Percentiles rank a stretch among this genome's conserved stretches.
phyloP scores from a whole-genome alignment of 2,329 filamentous ascomycete genomes.

The Sordariomycetes sp. region DNA sequence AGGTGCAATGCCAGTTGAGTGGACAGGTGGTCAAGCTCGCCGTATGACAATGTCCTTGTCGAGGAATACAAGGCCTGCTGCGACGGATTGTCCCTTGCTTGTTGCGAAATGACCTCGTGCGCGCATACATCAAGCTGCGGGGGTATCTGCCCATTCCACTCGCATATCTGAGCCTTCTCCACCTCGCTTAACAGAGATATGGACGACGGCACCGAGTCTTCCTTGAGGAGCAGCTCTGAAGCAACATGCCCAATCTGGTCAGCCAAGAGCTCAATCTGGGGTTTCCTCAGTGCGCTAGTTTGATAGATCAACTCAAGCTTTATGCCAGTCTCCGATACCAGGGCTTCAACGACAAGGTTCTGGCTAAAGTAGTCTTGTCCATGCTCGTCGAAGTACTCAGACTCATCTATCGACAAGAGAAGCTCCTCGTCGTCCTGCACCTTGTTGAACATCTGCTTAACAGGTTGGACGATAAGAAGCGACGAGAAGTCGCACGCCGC shows the following conservation, averaged over 20 bases:
- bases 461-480: constrained; percentile 16
- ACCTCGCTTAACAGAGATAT: no score
- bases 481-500: constrained; percentile 13
- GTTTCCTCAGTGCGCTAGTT: neutral
- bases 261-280: neutral
- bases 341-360: neutral
- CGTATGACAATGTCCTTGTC: constrained; percentile 1
- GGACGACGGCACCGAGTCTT: no score
- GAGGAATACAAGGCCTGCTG: constrained; percentile 6
- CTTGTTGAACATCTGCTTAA: neutral
- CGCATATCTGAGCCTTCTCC: no score
- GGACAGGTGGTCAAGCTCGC: constrained; percentile 1
- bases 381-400: no score
- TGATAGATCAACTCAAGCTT: constrained; percentile 5
- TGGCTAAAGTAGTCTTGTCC: constrained; percentile 4
- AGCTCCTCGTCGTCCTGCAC: no score
- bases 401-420: no score
- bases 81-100: constrained; percentile 1
- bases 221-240: no score
- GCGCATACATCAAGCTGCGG: no score
- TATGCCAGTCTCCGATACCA: neutral
- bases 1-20: constrained; percentile 3
- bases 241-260: constrained; percentile 4
- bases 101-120: constrained; percentile 5
- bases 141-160: no score